Evolutionary conservation across 2,329 filamentous ascomycete genomes (phyloP).

Genomic region (Pseudogymnoascus sp.): DNA sequence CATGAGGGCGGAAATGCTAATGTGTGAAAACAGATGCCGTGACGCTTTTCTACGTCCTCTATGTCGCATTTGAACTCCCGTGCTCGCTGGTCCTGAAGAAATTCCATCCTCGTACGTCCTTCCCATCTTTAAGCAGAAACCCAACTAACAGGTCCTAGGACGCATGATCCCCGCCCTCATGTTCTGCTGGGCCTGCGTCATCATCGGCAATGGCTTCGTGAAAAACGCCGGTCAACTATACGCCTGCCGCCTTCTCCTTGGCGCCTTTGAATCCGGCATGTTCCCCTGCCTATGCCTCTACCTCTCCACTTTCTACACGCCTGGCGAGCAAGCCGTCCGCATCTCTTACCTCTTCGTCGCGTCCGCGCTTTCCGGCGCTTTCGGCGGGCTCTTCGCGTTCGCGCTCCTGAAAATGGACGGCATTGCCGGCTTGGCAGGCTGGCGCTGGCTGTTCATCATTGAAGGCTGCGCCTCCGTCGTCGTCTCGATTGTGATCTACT

Average conservation of each 20-base stretch:
- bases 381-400: conserved; percentile 49
- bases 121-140: background rate
- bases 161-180: conserved; percentile 9
- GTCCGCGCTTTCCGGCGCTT: conserved; percentile 43
- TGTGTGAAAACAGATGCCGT: conserved; percentile 24
- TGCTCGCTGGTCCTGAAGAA: conserved; percentile 42
- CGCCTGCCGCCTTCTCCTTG: conserved; percentile 41
- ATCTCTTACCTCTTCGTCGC: conserved; percentile 47
- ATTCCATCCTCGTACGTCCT: conserved; percentile 33
- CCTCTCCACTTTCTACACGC: conserved; percentile 48
- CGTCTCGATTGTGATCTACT: conserved; percentile 38
- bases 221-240: conserved; percentile 35
- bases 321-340: conserved; percentile 46
- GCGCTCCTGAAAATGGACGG: conserved; percentile 41
- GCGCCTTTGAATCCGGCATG: conserved; percentile 41
- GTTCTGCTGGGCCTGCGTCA: conserved; percentile 42
- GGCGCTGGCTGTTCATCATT: conserved; percentile 45
- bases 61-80: conserved; percentile 42
- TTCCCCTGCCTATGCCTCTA: conserved; percentile 44
- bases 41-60: conserved; percentile 45
- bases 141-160: background rate
- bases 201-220: conserved; percentile 39
- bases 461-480: conserved; percentile 41
- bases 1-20: background rate
- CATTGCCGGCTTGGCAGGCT: conserved; percentile 37